These are phyloP conservation scores for Chytriomyces sp. DNA, from an alignment of 192 early-diverging fungal species.

Conservation along the genomic window DNA sequence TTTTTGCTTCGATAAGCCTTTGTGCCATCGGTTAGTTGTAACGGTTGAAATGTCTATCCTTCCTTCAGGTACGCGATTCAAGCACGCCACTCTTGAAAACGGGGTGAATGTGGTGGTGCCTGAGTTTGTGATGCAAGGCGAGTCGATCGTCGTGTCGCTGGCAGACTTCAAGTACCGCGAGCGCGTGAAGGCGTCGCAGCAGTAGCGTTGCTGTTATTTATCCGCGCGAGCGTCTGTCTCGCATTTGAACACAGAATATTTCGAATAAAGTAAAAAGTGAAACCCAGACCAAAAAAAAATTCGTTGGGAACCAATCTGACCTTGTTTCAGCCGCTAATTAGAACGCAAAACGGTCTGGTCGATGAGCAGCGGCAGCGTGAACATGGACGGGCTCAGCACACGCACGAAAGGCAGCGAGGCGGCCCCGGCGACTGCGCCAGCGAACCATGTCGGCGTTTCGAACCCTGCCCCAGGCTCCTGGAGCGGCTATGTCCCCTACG, in stretches of 20 bases:
- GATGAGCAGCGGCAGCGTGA: too few relatives aligned
- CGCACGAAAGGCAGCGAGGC: too few relatives aligned
- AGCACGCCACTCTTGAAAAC: slow-evolving; percentile 33
- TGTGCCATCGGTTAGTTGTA: background rate
- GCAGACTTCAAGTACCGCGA: slow-evolving; percentile 21
- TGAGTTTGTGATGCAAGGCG: slow-evolving; percentile 30
- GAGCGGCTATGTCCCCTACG: background rate
- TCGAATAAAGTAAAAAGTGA: background rate
- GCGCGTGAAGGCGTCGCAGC: background rate
- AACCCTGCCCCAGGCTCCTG: too few relatives aligned
- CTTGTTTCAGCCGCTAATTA: too few relatives aligned
- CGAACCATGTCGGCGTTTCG: too few relatives aligned
- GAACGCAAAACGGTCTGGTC: too few relatives aligned
- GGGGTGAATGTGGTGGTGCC: slow-evolving; percentile 30
- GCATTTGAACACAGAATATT: too few relatives aligned
- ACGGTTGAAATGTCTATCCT: background rate
- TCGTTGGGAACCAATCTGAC: too few relatives aligned
- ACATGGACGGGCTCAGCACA: too few relatives aligned
- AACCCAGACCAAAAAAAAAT: background rate
- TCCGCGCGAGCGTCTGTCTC: too few relatives aligned
- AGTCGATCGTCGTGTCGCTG: slow-evolving; percentile 17
- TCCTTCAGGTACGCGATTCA: slow-evolving; percentile 29
- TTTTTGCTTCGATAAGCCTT: background rate
- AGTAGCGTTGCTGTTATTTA: background rate
- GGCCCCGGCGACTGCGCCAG: too few relatives aligned